phyloP scores from a whole-genome alignment of 176 grass and related monocot genomes.

The Rhynchospora tenuis region DNA sequence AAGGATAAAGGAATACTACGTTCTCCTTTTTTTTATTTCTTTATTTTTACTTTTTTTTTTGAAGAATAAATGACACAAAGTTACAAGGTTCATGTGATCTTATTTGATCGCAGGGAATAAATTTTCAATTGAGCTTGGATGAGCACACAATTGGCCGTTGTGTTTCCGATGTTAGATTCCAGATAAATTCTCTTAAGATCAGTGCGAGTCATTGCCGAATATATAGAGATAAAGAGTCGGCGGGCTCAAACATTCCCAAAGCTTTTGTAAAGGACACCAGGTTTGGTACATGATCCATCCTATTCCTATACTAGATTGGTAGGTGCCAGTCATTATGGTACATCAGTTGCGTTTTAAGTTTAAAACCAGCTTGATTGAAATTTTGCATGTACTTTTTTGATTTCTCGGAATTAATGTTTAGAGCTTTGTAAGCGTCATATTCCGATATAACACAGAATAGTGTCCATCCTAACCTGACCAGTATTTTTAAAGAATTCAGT shows the following conservation, averaged over 20 bases:
- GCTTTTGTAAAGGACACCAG: slow-evolving; percentile 82
- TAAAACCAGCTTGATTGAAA: background rate
- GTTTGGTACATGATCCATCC: slow-evolving; percentile 33
- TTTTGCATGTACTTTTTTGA: background rate
- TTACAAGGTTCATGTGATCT: background rate
- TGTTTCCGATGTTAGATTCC: slow-evolving; percentile 40
- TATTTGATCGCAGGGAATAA: slow-evolving; percentile 48
- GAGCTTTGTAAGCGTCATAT: background rate
- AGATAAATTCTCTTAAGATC: slow-evolving; percentile 28
- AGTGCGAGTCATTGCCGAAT: slow-evolving; percentile 81
- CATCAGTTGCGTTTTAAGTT: background rate
- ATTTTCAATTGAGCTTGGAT: slow-evolving; percentile 69
- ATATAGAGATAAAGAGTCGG: slow-evolving; percentile 53
- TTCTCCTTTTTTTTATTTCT: background rate
- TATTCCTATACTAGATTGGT: too few relatives aligned
- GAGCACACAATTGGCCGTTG: slow-evolving; percentile 65
- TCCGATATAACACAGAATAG: background rate
- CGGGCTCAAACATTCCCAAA: slow-evolving; percentile 20
- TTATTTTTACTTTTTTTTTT: background rate
- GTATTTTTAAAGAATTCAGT: too few relatives aligned
- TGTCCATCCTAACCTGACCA: background rate
- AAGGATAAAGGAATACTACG: background rate
- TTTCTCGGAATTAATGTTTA: background rate
- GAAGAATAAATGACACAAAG: background rate
- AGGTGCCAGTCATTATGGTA: too few relatives aligned